Percentiles rank a stretch among this genome's conserved stretches.
phyloP scores from a whole-genome alignment of 352 stramenopile species.

The Halophytophthora batemanensis region DNA sequence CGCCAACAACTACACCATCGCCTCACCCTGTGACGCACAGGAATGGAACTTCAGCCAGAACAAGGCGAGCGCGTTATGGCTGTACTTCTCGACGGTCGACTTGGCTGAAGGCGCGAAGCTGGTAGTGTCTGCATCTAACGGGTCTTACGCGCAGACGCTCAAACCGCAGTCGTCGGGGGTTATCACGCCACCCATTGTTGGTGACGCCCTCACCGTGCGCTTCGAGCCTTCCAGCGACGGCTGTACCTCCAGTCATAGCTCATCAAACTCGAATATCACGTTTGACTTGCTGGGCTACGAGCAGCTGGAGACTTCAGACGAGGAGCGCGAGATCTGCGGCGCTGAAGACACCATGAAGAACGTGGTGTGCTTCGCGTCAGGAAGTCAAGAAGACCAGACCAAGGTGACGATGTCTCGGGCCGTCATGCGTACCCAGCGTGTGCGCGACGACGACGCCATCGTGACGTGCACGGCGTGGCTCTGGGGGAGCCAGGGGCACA shows the following conservation, averaged over 20 bases:
- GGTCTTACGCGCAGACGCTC: conserved; percentile 25
- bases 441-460: conserved; percentile 41
- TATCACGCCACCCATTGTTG: conserved; percentile 29
- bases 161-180: conserved; percentile 20
- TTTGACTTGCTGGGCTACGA: conserved; percentile 36
- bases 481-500: conserved; percentile 52
- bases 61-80: conserved; percentile 35
- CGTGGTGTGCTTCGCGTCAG: conserved; percentile 34
- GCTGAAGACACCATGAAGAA: conserved; percentile 61
- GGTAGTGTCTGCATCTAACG: conserved; percentile 32
- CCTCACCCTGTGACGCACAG: conserved; percentile 32
- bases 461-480: conserved; percentile 48
- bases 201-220: conserved; percentile 33
- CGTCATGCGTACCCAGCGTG: conserved; percentile 48
- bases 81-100: conserved; percentile 34
- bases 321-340: conserved; percentile 43
- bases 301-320: conserved; percentile 37
- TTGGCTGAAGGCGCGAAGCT: conserved; percentile 35
- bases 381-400: conserved; percentile 26
- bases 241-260: conserved; percentile 6
- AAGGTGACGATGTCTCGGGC: conserved; percentile 41
- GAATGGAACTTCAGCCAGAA: conserved; percentile 50
- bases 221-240: conserved; percentile 34
- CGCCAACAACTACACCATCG: conserved; percentile 32
- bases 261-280: conserved; percentile 18